Evolutionary conservation across 345 rosid genomes (phyloP).

Genomic region (Eucalyptus lansdowneana): DNA sequence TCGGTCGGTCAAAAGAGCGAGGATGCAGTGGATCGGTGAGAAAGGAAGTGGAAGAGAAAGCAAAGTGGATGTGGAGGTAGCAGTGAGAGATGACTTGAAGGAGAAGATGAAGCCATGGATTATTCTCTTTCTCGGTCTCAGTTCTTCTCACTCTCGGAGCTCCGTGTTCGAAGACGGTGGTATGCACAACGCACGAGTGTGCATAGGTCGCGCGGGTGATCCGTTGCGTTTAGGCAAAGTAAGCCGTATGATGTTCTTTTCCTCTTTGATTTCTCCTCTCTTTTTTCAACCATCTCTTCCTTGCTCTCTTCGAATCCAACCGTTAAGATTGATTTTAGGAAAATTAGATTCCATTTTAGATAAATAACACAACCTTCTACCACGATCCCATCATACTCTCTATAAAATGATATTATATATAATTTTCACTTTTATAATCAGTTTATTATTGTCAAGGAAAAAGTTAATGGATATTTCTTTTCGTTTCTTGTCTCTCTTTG

Average conservation of each 20-base stretch:
- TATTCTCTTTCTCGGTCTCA: neutral
- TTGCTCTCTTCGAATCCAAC: neutral
- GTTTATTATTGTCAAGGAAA: neutral
- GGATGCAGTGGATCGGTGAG: neutral
- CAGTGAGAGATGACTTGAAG: slow-evolving; percentile 26
- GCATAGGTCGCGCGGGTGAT: neutral
- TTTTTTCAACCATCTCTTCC: neutral
- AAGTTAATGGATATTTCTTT: neutral
- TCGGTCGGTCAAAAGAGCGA: neutral
- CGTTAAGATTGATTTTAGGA: neutral
- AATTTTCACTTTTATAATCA: neutral
- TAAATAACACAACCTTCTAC: neutral
- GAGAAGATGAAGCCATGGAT: slow-evolving; percentile 3
- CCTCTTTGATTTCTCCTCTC: neutral
- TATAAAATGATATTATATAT: neutral
- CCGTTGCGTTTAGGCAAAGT: neutral
- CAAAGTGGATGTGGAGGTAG: neutral
- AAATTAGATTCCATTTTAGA: neutral
- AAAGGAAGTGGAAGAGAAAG: neutral
- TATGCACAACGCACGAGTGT: neutral
- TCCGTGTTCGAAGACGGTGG: neutral
- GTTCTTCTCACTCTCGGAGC: neutral
- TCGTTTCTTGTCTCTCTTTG: neutral
- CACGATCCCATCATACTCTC: neutral
- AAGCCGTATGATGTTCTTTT: neutral